Percentiles rank a stretch among this genome's conserved stretches.
These are phyloP conservation scores for Aspergillus saccharolyticus DNA, from an alignment of 495 filamentous ascomycete species.

Conservation along the genomic window DNA sequence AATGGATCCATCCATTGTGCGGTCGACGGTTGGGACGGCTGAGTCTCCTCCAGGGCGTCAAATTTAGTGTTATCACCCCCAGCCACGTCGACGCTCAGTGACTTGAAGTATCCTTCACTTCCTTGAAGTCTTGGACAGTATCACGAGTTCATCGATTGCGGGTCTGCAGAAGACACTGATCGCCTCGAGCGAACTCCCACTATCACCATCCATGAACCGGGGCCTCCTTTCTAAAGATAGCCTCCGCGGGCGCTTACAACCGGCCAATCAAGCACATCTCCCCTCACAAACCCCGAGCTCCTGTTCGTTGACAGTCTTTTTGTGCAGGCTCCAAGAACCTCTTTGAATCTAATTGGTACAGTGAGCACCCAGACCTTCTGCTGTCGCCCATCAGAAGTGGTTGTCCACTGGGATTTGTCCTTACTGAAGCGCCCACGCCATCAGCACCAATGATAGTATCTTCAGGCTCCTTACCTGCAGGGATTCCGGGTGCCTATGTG, in stretches of 20 bases:
- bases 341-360: constrained; percentile 17
- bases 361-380: constrained; percentile 5
- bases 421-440: constrained; percentile 19
- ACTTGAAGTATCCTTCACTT: not conserved
- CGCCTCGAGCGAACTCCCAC: not conserved
- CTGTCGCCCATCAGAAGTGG: constrained; percentile 10
- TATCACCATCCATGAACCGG: not conserved
- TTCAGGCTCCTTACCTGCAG: constrained; percentile 7
- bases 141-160: not conserved
- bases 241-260: constrained; percentile 25
- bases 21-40: not conserved
- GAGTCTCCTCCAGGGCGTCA: not conserved
- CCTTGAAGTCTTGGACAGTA: not conserved
- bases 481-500: constrained; percentile 23
- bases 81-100: not conserved
- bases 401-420: constrained; percentile 14
- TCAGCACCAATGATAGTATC: constrained; percentile 18
- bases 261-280: constrained; percentile 19
- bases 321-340: constrained; percentile 18
- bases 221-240: constrained; percentile 29
- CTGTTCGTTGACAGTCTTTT: constrained; percentile 17
- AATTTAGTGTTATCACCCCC: not conserved
- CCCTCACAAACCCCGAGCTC: not conserved
- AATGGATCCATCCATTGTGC: not conserved
- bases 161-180: not conserved